Conservation (phyloP, 306 rosid genomes). For the Cotoneaster glaucophyllus region DNA sequence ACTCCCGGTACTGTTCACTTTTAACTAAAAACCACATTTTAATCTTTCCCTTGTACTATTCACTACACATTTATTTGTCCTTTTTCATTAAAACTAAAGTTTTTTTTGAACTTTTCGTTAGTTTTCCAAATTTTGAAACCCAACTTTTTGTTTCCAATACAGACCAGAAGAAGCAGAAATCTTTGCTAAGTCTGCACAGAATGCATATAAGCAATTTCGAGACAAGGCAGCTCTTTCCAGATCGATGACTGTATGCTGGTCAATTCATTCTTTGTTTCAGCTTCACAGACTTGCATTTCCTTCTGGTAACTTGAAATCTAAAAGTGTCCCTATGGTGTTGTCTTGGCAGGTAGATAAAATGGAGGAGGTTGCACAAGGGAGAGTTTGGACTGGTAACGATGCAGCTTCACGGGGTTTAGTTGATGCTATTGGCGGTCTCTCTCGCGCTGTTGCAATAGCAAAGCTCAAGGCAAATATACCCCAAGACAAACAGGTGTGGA, state of each 20-base stretch:
- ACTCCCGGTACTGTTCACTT: too few relatives aligned
- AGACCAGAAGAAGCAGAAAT: conserved; percentile 92
- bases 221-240: conserved; percentile 89
- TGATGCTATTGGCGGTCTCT: conserved; percentile 89
- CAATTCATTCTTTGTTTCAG: background rate
- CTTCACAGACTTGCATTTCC: background rate
- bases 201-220: conserved; percentile 71
- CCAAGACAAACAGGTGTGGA: conserved; percentile 59
- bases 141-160: conserved; percentile 2
- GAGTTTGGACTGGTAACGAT: conserved; percentile 87
- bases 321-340: background rate
- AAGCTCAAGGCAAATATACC: conserved; percentile 90
- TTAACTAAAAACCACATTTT: too few relatives aligned
- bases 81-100: too few relatives aligned
- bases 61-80: too few relatives aligned
- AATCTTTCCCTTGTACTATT: too few relatives aligned
- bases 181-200: conserved; percentile 69
- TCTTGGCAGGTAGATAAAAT: conserved; percentile 68
- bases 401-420: conserved; percentile 76
- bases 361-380: conserved; percentile 95
- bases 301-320: background rate
- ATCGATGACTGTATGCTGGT: conserved; percentile 67
- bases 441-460: conserved; percentile 89
- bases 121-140: background rate
- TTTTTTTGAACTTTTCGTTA: too few relatives aligned